Conservation (phyloP, 2,329 filamentous ascomycete genomes). For the Juglanconis juglandina region DNA sequence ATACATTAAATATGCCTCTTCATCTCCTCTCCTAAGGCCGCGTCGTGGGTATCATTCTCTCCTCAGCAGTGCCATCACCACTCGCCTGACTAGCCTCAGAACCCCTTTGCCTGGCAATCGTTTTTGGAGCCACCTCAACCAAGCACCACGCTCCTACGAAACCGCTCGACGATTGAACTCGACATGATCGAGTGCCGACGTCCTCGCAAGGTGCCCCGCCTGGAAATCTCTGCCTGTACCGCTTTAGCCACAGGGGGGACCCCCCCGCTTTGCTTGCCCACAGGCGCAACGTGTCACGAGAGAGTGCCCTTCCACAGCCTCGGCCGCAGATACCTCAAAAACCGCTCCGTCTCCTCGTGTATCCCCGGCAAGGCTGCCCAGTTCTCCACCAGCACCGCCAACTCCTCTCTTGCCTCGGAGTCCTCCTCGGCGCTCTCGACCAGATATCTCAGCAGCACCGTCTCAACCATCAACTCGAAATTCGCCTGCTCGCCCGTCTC, state of each 20-base stretch:
- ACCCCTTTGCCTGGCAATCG: too few species aligned
- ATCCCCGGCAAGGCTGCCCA: conserved; percentile 15
- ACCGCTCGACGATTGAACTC: not conserved
- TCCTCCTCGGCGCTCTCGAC: conserved; percentile 13
- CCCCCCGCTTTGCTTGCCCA: not conserved
- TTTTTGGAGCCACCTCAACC: not conserved
- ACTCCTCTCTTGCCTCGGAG: conserved; percentile 14
- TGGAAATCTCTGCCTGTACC: not conserved
- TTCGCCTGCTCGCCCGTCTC: conserved; percentile 19
- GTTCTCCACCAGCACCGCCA: conserved; percentile 15
- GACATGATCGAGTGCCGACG: not conserved
- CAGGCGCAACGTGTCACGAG: not conserved
- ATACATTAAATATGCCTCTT: too few species aligned
- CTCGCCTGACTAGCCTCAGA: too few species aligned
- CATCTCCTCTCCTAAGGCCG: too few species aligned
- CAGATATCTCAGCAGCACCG: conserved; percentile 14
- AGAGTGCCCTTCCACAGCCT: conserved; percentile 13
- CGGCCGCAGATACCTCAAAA: conserved; percentile 14
- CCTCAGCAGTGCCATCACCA: too few species aligned
- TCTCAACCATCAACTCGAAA: conserved; percentile 19
- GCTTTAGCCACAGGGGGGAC: not conserved
- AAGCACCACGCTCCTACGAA: not conserved
- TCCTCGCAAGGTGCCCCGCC: not conserved
- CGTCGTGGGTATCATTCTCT: too few species aligned
- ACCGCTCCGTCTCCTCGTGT: conserved; percentile 14